Evolutionary conservation across 257 asterid genomes (phyloP), one percentile per base, ranked within the genome.

Genomic region (Jacaranda mimosifolia): DNA sequence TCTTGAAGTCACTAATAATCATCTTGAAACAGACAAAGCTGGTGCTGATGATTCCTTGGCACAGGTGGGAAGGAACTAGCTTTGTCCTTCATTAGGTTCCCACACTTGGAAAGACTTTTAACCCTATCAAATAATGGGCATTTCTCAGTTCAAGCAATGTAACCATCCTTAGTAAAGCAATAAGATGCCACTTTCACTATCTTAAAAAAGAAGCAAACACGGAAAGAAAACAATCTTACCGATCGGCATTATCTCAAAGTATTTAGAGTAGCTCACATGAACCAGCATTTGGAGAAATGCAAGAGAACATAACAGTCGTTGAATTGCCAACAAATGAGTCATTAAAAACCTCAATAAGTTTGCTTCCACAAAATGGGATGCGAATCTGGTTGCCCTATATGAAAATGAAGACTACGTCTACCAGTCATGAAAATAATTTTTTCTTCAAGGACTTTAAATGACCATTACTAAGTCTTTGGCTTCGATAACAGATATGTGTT

Each of bases 241-340:
- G 82, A 79, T 96, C 96, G n/a, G 97, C 97, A 82, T 93, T 93
- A 96, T 96, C 97, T 90, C 85, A 96, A 85, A 62, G 99, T 96
- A 70, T 96, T 93, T 79, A 96, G 94, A 52, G 99, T 96, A 70
- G 99, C 87, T 96, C 98, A 71, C 98, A 96, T 10, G 99, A 96
- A 69, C 98, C 97, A 76, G 97, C 94, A 75, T 87, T 92, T 26
- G 98, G 98, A 76, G 99, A 96, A 78, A 96, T 92, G 87, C 98
- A 94, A 67, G 99, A 96, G 78, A 96, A 93, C 98, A 93, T 94
- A 49, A 96, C 98, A 18, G 98, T 91, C 86, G 93, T 89, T 68
- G 99, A 93, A 81, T 96, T 96, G 46, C 98, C 98, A 56, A 96
- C 95, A 68, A 96, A 96, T 67, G 99, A 92, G 86, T 94, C 99